phyloP scores from a whole-genome alignment of 257 asterid species.

The Catharanthus roseus region DNA sequence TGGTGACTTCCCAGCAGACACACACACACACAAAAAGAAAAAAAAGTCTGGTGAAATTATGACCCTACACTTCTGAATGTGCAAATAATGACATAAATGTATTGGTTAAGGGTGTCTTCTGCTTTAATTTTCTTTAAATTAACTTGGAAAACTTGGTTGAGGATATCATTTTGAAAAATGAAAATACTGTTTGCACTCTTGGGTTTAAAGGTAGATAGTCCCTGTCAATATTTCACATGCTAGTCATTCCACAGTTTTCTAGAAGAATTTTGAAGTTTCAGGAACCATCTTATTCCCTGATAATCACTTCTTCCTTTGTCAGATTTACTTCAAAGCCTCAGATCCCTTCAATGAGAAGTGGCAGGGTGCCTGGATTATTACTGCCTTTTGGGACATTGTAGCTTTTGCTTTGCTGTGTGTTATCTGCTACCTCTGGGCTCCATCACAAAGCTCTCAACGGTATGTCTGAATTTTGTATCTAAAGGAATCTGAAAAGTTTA shows the following conservation, averaged over 20 bases:
- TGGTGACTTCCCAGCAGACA: too few relatives aligned
- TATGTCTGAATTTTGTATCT: conserved; percentile 18
- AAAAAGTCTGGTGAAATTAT: neutral
- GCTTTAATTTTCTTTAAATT: neutral
- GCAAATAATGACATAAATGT: neutral
- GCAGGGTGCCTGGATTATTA: conserved; percentile 94
- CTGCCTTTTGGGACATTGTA: conserved; percentile 96
- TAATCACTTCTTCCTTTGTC: conserved; percentile 26
- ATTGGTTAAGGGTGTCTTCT: neutral
- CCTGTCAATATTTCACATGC: neutral
- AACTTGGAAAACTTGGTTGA: neutral
- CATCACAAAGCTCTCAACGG: conserved; percentile 95
- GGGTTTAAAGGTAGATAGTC: neutral
- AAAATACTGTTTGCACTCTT: neutral
- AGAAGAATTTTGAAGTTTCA: neutral
- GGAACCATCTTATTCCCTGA: conserved; percentile 4
- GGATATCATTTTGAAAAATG: neutral
- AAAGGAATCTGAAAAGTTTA: neutral
- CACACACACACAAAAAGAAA: too few relatives aligned
- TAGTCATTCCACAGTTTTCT: neutral
- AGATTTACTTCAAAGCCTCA: conserved; percentile 92
- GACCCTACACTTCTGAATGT: neutral
- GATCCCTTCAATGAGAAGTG: conserved; percentile 98
- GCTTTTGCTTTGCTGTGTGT: conserved; percentile 73
- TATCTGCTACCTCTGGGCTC: conserved; percentile 96